Conservation (phyloP, 177 flowering plant genomes). For the Vitis hybrid region DNA sequence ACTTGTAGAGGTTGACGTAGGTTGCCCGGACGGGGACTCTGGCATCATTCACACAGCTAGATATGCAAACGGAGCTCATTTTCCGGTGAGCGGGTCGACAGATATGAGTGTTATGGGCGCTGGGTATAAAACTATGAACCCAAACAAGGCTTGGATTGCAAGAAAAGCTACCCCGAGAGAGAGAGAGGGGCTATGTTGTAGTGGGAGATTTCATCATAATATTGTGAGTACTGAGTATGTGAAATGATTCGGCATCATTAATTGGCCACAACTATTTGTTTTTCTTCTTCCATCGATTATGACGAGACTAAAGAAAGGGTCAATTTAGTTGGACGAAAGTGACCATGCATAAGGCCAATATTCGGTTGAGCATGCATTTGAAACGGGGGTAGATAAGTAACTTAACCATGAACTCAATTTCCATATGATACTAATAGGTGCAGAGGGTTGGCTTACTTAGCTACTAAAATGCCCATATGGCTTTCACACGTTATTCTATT, state of each 20-base stretch:
- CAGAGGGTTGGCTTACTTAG: no score
- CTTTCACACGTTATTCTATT: no score
- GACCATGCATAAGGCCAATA: no score
- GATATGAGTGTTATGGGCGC: background rate
- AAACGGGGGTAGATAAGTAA: no score
- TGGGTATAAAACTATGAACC: background rate
- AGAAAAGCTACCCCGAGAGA: slow-evolving; percentile 21
- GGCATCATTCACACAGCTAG: slow-evolving; percentile 52
- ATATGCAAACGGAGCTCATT: slow-evolving; percentile 66
- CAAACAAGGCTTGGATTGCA: slow-evolving; percentile 28
- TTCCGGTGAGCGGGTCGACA: background rate
- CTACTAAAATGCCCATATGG: no score
- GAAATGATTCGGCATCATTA: slow-evolving; percentile 18
- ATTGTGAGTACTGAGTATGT: background rate
- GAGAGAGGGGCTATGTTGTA: background rate
- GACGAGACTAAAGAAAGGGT: no score
- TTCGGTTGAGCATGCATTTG: no score
- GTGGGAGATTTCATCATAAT: slow-evolving; percentile 5
- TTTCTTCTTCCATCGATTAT: background rate
- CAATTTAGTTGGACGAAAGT: no score
- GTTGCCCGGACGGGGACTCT: slow-evolving; percentile 55
- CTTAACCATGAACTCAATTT: no score
- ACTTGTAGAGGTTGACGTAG: slow-evolving; percentile 69
- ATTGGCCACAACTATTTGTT: slow-evolving; percentile 20
- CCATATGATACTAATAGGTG: no score